Base-by-base conservation (phyloP, 371 early-diverging fungal species). In the Lichtheimia ornata region DNA sequence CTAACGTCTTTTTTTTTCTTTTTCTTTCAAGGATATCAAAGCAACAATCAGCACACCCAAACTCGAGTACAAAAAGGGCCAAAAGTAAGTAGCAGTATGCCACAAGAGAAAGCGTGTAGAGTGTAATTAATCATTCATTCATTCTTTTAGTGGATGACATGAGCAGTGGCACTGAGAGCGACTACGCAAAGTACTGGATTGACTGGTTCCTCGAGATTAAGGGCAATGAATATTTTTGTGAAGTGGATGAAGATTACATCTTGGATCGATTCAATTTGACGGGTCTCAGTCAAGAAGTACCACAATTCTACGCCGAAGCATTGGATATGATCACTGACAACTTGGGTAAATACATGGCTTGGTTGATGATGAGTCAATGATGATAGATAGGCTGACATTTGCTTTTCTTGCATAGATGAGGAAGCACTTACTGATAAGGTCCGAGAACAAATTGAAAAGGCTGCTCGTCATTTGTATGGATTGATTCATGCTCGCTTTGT, bases 251-350 rank as follows among this genome's bases (percentile, higher is more conserved):
- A 58, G 97, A 96, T 14, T 98, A 92, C 68, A 92, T 97, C 55
- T 76, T 93, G 66, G 98, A 98, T 79, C 84, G 96, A 50, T 98
- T 98, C 84, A 98, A 98, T 68, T 81, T 98, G 69, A 95, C 96
- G 15, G 96, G 96, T n/a, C 82, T 98, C 40, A 85, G 81, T 64
- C 69, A 81, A 14, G 87, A 91, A 61, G 94, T 98, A 11, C 85
- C 77, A 49, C 85, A 91, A 63, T 93, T 90, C 71, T 87, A 87
- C 75, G 73, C 79, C 2, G 84, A 93, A 70, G 96, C 97, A 22
- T 79, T 97, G 56, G 96, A 96, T 64, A 84, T 94, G 79, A 97
- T 99, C 65, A 88, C 94, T 11, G 97, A 96, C 77, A 84, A 85
- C 42, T 67, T 85, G 40, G 88, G 88, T 83, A 78, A 63, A 11